Evolutionary conservation across 306 rosid genomes (phyloP).

Genomic region (Malus sylvestris): DNA sequence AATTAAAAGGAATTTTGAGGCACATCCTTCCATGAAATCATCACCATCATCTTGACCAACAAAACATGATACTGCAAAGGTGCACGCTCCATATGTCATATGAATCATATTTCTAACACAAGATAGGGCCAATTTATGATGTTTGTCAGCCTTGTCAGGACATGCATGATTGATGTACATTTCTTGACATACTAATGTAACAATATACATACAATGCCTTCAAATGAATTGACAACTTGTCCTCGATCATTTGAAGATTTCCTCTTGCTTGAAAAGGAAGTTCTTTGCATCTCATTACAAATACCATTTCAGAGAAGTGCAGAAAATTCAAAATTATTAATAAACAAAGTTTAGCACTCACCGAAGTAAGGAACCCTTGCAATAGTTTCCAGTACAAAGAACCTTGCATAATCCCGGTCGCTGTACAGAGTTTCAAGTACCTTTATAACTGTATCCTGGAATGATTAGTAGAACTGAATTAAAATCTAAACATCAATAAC

Average conservation of each 20-base stretch:
- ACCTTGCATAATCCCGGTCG: conserved; percentile 84
- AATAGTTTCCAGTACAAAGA: conserved; percentile 90
- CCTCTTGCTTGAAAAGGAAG: neutral
- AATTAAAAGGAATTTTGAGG: neutral
- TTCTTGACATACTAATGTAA: neutral
- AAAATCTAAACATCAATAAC: conserved; percentile 1
- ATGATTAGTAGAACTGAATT: conserved; percentile 16
- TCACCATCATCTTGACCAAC: neutral
- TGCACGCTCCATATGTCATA: neutral
- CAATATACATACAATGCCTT: neutral
- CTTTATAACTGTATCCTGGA: conserved; percentile 86
- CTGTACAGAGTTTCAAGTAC: conserved; percentile 69
- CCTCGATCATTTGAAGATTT: neutral
- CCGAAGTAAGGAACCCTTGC: conserved; percentile 99
- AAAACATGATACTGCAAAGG: neutral
- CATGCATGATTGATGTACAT: neutral
- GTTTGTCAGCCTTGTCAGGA: neutral
- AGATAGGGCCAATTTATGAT: neutral
- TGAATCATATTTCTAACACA: neutral
- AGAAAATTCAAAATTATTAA: neutral
- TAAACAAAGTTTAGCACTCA: conserved; percentile 27
- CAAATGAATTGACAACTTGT: neutral
- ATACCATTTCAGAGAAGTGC: neutral
- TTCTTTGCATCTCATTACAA: neutral
- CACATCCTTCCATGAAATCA: neutral